These are phyloP conservation scores for Neopestalotiopsis clavispora DNA, from an alignment of 2,329 filamentous ascomycete species.

Conservation along the genomic window DNA sequence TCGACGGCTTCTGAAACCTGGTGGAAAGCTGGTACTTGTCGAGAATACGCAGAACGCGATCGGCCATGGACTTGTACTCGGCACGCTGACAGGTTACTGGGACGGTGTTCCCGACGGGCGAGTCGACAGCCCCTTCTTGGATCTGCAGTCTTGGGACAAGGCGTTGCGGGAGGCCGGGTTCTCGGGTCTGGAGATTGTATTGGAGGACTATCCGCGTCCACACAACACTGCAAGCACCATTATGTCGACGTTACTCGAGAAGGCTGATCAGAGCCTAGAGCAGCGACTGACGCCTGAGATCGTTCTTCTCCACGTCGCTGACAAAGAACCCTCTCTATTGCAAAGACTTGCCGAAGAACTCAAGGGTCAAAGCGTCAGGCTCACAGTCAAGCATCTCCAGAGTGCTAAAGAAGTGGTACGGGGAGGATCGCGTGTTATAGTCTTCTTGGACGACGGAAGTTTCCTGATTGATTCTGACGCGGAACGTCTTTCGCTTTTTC, in stretches of 20 bases:
- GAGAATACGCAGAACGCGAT: slow-evolving; percentile 20
- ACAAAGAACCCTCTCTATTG: no score
- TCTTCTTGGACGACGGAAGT: no score
- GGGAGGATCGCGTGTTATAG: no score
- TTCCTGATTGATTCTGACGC: no score
- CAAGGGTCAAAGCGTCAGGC: no score
- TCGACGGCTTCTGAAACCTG: not conserved
- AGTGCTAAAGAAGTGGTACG: no score
- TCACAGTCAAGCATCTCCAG: no score
- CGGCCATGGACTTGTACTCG: slow-evolving; percentile 16
- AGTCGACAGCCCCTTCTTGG: not conserved
- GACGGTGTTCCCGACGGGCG: slow-evolving; percentile 20
- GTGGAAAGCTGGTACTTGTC: not conserved
- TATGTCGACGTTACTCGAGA: not conserved
- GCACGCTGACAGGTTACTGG: slow-evolving; percentile 4
- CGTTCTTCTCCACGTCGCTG: no score
- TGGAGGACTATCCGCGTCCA: slow-evolving; percentile 25
- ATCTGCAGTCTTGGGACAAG: not conserved
- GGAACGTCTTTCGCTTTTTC: no score
- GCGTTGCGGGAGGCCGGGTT: not conserved
- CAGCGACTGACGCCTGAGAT: no score
- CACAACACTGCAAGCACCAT: not conserved
- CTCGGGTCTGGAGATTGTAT: slow-evolving; percentile 25
- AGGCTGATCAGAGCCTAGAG: no score
- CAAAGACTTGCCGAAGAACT: no score